Percentiles rank a stretch among this genome's conserved stretches.
Evolutionary conservation across 495 filamentous ascomycete species (phyloP).

Genomic region (Hypoxylon intermedium): DNA sequence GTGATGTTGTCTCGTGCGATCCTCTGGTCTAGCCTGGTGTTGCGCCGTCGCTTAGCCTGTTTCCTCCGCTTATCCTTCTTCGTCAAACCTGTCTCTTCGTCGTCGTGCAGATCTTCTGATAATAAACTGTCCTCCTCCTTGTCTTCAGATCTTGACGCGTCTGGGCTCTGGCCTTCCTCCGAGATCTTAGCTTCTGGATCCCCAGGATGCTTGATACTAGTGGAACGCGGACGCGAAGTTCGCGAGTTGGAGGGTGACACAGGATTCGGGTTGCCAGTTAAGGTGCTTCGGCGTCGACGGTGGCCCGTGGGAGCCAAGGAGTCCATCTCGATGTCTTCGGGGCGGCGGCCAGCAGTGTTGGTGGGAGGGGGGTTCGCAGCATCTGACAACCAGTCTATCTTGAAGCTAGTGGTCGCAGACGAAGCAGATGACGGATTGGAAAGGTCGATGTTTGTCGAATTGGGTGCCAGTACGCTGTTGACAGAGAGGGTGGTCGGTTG

Average conservation of each 20-base stretch:
- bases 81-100: conserved; percentile 89
- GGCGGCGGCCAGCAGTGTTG: conserved; percentile 35
- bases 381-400: conserved; percentile 42
- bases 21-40: conserved; percentile 76
- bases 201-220: conserved; percentile 46
- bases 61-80: conserved; percentile 71
- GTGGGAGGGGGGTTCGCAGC: conserved; percentile 35
- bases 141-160: conserved; percentile 33
- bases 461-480: conserved; percentile 31
- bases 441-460: conserved; percentile 34
- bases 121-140: conserved; percentile 49
- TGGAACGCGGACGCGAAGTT: conserved; percentile 57
- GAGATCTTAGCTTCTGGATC: conserved; percentile 50
- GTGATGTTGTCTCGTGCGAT: conserved; percentile 65
- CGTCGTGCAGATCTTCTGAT: conserved; percentile 80
- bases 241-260: conserved; percentile 50
- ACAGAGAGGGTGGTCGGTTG: conserved; percentile 29
- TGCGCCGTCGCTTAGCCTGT: conserved; percentile 67
- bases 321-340: conserved; percentile 58
- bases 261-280: conserved; percentile 52
- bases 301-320: conserved; percentile 54
- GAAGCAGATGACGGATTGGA: conserved; percentile 43
- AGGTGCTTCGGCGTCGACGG: conserved; percentile 67
- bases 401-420: conserved; percentile 44
- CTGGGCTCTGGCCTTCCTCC: conserved; percentile 46